phyloP scores from a whole-genome alignment of 176 grass and related monocot species.

The Ampelocalamus luodianensis region DNA sequence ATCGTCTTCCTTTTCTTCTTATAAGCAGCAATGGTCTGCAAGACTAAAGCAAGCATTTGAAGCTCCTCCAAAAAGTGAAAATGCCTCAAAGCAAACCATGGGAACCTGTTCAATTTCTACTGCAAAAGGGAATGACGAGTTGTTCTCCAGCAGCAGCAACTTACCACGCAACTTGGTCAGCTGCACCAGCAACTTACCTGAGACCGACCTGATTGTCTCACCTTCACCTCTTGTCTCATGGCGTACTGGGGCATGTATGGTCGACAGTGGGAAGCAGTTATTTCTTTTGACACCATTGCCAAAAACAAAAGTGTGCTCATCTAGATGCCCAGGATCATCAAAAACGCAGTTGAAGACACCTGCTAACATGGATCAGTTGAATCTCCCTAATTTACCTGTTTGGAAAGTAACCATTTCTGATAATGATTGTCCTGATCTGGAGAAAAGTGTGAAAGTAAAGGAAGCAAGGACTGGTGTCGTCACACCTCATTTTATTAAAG shows the following conservation, averaged over 20 bases:
- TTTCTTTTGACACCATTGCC: conserved; percentile 87
- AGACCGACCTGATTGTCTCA: conserved; percentile 66
- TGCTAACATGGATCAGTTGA: conserved; percentile 15
- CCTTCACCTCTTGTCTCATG: conserved; percentile 94
- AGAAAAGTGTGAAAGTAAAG: conserved; percentile 42
- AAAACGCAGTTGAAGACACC: conserved; percentile 37
- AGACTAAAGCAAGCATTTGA: conserved; percentile 66
- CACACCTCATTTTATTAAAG: conserved; percentile 36
- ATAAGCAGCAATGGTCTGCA: conserved; percentile 68
- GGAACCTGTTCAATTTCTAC: conserved; percentile 34
- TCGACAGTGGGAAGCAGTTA: conserved; percentile 75
- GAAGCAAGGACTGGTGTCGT: conserved; percentile 5
- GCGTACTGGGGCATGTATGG: conserved; percentile 67
- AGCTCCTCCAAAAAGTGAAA: conserved; percentile 42
- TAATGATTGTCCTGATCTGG: conserved; percentile 22
- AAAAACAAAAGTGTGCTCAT: conserved; percentile 52
- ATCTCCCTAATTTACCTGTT: conserved; percentile 50
- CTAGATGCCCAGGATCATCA: conserved; percentile 50
- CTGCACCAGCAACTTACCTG: conserved; percentile 43
- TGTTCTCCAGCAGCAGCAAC: conserved; percentile 31
- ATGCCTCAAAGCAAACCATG: conserved; percentile 12
- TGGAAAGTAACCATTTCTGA: conserved; percentile 46
- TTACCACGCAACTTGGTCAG: conserved; percentile 21
- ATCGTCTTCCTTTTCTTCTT: conserved; percentile 17
- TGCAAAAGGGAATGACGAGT: conserved; percentile 30